Base-by-base conservation (phyloP, 257 asterid species). In the Leonotis leonurus region DNA sequence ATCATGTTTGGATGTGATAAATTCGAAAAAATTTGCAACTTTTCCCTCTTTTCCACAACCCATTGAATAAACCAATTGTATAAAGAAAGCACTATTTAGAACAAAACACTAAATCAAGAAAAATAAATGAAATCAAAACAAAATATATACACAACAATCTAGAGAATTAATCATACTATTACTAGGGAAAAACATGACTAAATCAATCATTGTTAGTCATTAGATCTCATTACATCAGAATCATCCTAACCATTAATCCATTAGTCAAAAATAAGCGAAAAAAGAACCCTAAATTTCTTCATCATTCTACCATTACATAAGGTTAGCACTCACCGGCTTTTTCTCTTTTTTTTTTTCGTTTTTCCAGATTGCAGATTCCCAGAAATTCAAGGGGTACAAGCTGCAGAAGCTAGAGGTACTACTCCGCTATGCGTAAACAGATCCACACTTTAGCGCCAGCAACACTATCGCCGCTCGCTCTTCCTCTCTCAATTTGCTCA, bases 371-470 rank as follows among this genome's bases (percentile, higher is more conserved):
- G 8, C 43, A 0, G 55, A 26, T 32, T 17, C 8, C 73, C 43
- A 20, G 68, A 55, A 58, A 41, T 1, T 14, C 17, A 27, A 1
- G 76, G 78, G 76, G 78, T 60, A 64, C 77, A 62, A 67, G n/a
- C 55, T 16, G 8, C 9, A 52, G 40, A 17, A 69, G 37, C 63
- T 0, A 0, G 13, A 55, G 35, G 81, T 78, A 76, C 80, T 35
- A 70, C 53, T 39, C 57, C 0, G 8, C 74, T 73, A 81, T 67
- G 91, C 81, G 62, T 69, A 78, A 43, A 82, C 85, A 64, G 94
- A 84, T 74, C 94, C 96, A 41, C 85, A 83, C 5, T 96, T 86
- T 6, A 92, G 77, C 16, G 97, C 90, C 98, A 88, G 84, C 79
- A 92, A 70, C 12, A 88, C 74, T 5, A 88, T 27, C 18, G 98